Conservation (phyloP, 495 filamentous ascomycete species). For the Penicillium simplicissimum region DNA sequence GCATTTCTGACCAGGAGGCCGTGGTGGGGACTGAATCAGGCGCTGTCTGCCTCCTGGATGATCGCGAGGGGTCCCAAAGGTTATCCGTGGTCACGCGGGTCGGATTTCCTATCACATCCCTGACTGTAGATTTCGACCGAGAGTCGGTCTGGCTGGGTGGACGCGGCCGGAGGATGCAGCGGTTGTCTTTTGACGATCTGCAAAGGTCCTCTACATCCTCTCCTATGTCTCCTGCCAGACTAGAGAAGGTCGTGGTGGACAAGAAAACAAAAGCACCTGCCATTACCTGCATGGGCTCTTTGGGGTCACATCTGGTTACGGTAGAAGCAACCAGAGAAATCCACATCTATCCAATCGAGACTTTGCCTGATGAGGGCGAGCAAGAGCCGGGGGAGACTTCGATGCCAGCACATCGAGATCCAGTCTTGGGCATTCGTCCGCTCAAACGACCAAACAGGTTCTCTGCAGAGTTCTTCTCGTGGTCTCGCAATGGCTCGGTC, state of each 20-base stretch:
- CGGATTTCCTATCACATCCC: constrained; percentile 44
- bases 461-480: constrained; percentile 78
- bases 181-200: constrained; percentile 40
- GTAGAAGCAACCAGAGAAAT: constrained; percentile 75
- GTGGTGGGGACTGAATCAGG: constrained; percentile 52
- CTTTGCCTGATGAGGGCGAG: constrained; percentile 34
- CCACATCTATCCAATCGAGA: constrained; percentile 54
- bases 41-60: constrained; percentile 64
- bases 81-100: constrained; percentile 46
- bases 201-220: constrained; percentile 24
- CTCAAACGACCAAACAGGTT: constrained; percentile 56
- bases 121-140: constrained; percentile 56
- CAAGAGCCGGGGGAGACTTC: constrained; percentile 33
- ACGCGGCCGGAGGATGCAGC: constrained; percentile 42
- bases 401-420: constrained; percentile 71
- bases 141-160: constrained; percentile 59
- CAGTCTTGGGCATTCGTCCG: constrained; percentile 72
- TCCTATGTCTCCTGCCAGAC: constrained; percentile 30
- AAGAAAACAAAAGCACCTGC: constrained; percentile 34
- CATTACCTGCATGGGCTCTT: constrained; percentile 67
- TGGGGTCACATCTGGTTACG: constrained; percentile 68
- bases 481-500: constrained; percentile 75
- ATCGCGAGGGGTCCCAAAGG: constrained; percentile 67
- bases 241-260: constrained; percentile 24
- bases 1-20: constrained; percentile 62